A percentile compares a stretch with the other conserved stretches of the same genome.
Evolutionary conservation across 2,329 filamentous ascomycete species (phyloP).

Genomic region (Fusarium sp.): DNA sequence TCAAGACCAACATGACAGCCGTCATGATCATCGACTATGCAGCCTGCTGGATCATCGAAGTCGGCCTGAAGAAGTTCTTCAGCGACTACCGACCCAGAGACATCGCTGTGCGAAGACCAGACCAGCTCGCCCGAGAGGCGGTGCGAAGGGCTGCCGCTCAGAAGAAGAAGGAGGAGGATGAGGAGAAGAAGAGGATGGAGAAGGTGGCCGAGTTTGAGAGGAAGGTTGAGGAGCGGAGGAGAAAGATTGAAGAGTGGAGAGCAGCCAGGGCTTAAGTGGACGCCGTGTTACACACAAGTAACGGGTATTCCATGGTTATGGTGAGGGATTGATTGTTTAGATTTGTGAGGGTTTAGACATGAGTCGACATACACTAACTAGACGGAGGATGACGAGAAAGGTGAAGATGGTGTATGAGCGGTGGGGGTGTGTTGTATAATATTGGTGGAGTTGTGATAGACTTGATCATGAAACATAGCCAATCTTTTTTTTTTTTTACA

Average conservation of each 20-base stretch:
- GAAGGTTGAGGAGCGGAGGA: conserved; percentile 60
- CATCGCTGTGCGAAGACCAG: conserved; percentile 83
- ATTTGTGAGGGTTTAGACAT: conserved; percentile 26
- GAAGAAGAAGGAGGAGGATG: conserved; percentile 58
- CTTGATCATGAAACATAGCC: conserved; percentile 29
- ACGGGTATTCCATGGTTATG: not conserved
- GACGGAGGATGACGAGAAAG: conserved; percentile 7
- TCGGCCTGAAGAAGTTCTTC: conserved; percentile 82
- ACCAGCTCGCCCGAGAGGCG: conserved; percentile 82
- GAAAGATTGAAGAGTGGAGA: conserved; percentile 58
- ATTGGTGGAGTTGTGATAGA: conserved; percentile 27
- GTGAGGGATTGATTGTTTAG: conserved; percentile 12
- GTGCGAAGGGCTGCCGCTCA: conserved; percentile 62
- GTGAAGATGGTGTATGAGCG: conserved; percentile 2
- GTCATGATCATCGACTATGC: conserved; percentile 89
- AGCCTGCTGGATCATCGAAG: conserved; percentile 87
- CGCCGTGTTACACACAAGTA: not conserved
- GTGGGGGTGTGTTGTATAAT: conserved; percentile 25
- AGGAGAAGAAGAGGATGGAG: conserved; percentile 61
- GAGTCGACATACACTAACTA: conserved; percentile 16
- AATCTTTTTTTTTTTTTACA: conserved; percentile 11
- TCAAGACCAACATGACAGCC: conserved; percentile 83
- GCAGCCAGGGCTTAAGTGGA: conserved; percentile 44
- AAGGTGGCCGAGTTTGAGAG: conserved; percentile 68
- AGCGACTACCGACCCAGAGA: conserved; percentile 93